A percentile compares a stretch with the other conserved stretches of the same genome.
Conservation (phyloP, 2,329 filamentous ascomycete species). For the Cytospora leucostoma region DNA sequence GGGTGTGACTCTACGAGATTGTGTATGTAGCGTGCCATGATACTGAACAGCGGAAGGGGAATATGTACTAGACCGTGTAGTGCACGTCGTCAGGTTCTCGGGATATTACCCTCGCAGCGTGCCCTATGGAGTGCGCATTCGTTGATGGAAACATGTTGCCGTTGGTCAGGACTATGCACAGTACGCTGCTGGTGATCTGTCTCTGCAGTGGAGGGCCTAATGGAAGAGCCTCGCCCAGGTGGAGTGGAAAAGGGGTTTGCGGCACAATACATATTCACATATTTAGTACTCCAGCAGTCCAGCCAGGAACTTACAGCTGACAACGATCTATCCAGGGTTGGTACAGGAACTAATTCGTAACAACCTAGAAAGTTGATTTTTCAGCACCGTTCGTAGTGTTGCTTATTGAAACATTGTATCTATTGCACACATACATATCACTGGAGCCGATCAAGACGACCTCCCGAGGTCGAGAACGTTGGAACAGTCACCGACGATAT, state of each 20-base stretch:
- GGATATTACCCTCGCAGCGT: no score
- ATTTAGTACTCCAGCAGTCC: not conserved
- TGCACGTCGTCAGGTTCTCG: conserved; percentile 11
- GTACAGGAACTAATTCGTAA: no score
- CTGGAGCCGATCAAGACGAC: no score
- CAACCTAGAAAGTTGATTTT: no score
- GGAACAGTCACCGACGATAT: no score
- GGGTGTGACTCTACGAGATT: conserved; percentile 9
- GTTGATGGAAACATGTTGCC: not conserved
- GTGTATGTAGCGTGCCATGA: conserved; percentile 30
- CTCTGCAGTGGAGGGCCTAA: not conserved
- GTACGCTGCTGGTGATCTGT: not conserved
- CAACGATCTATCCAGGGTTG: not conserved
- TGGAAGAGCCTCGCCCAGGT: not conserved
- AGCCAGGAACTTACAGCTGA: not conserved
- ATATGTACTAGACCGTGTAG: conserved; percentile 25
- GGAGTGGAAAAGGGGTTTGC: not conserved
- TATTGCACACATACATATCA: no score
- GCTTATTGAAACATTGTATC: no score
- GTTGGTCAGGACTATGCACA: not conserved
- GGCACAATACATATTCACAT: not conserved
- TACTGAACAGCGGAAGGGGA: conserved; percentile 29
- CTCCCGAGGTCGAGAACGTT: no score
- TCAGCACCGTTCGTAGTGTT: no score
- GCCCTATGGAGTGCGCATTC: no score